Evolutionary conservation across 2,329 filamentous ascomycete genomes (phyloP).

Genomic region (Aspergillus sp.): DNA sequence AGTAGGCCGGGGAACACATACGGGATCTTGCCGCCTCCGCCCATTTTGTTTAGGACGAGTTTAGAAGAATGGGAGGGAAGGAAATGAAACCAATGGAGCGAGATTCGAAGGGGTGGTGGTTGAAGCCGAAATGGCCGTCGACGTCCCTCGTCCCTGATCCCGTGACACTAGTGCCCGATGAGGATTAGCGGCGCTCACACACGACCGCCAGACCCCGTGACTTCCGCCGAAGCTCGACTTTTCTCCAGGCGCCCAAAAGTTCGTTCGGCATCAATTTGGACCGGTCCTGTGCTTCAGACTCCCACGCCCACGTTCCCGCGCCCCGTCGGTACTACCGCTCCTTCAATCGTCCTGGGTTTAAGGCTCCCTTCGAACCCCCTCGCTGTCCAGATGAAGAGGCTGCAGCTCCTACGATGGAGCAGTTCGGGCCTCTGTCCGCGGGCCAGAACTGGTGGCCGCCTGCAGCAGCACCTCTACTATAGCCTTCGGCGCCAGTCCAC

Average conservation of each 20-base stretch:
- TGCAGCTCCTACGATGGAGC: constrained; percentile 53
- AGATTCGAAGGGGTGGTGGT: constrained; percentile 19
- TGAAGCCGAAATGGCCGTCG: constrained; percentile 31
- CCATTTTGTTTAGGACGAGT: constrained; percentile 47
- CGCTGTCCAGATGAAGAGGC: constrained; percentile 47
- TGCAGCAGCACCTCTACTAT: constrained; percentile 36
- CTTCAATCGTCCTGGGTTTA: background rate
- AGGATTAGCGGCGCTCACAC: constrained; percentile 31
- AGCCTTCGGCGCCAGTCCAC: constrained; percentile 43
- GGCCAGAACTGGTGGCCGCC: constrained; percentile 39
- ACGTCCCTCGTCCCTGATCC: constrained; percentile 24
- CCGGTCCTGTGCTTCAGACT: constrained; percentile 4
- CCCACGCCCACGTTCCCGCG: constrained; percentile 15
- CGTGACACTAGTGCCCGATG: constrained; percentile 24
- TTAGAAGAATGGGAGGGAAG: constrained; percentile 19
- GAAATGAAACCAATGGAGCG: constrained; percentile 20
- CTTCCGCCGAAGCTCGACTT: constrained; percentile 38
- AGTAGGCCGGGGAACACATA: constrained; percentile 50
- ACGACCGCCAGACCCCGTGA: constrained; percentile 36
- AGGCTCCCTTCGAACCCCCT: background rate
- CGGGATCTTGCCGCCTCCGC: constrained; percentile 77
- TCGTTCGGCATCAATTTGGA: constrained; percentile 9
- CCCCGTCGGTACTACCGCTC: constrained; percentile 8
- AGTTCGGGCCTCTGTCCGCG: constrained; percentile 49
- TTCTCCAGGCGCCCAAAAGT: constrained; percentile 27